Evolutionary conservation across 2,329 filamentous ascomycete genomes (phyloP), one percentile per base, ranked within the genome.

Genomic region (Alternaria sp.): DNA sequence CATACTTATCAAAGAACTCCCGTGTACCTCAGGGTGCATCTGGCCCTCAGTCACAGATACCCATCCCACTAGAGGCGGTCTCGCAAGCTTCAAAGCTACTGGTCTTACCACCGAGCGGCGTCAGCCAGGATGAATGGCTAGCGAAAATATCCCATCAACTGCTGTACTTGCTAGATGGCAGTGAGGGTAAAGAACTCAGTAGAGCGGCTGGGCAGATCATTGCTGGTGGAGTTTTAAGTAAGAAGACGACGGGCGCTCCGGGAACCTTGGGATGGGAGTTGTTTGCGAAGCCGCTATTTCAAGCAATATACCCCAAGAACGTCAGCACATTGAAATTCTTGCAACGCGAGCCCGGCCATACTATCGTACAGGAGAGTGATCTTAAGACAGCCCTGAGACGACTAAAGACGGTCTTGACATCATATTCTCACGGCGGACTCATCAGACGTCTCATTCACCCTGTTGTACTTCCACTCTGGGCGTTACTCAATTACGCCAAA

Each of bases 41-140:
- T 5, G 66, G 63, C 6, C 54, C 71, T 52, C 79, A 83, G 17
- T 71, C 72, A 1, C 68, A 71, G 17, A 84, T 87, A 4, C 84
- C 84, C 40, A 88, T 92, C 54, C 89, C 89, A 0, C 84, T 89
- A 31, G 88, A 92, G 70, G 88, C 88, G 1, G 79, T 91, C 34
- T 84, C 84, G 28, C 83, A 90, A 68, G 87, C 86, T 4, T 84
- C 87, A 1, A 84, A 81, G 53, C 78, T 91, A 14, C 76, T 92
- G 0, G 86, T 86, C 0, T 82, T 83, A 1, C 85, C 88, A 0
- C 88, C 89, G 0, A 75, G 78, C 2, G 80, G 79, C 0, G 82
- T 88, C 65, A 71, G 78, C 3, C 78, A 86, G 1, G 81, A 86
- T 17, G 74, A 76, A 34, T 92, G 88, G 87, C 88, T 90, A 60